Base-by-base conservation (phyloP, 306 rosid genomes). In the Fragaria nilgerrensis region DNA sequence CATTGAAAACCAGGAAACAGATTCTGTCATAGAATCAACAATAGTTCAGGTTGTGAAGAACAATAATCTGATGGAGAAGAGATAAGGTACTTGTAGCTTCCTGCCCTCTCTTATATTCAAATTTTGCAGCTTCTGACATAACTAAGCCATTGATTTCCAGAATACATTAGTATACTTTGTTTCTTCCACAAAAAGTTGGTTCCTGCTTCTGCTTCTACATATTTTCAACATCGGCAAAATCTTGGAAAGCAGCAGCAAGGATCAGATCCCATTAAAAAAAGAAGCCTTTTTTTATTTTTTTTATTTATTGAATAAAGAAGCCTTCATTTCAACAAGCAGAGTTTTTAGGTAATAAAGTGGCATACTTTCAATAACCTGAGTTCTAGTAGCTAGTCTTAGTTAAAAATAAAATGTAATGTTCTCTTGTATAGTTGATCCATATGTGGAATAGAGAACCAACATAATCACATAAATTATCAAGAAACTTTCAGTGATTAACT, bases 51-150 rank as follows among this genome's bases (percentile, higher is more conserved):
- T 73, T 84, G 47, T 56, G 48, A 23, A 13, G 45, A 47, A 66
- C 23, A 59, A 82, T 43, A 9, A 10, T 3, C 80, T 84, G 88
- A 78, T 49, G 68, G 83, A 82, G 70, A 84, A 75, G 70, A 84
- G 87, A 87, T 76, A 84, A 15, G 55, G 16, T 61, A 13, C 34
- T 64, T 63, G 8, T 65, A 50, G 74, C 13, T 68, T 39, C 69
- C 9, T 70, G 27, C 25, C 44, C 61, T 70, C 59, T 48, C 67
- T 45, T 78, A 32, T 70, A 16, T 32, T n/a, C 2, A 77, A 52
- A 4, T n/a, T 69, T 32, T 78, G 49, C 23, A 45, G 50, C 53
- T 45, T 32, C 20, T 32, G 70, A 58, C 11, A 44, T 39, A 39
- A 72, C 20, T 5, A 68, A 43, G 25, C 7, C 53, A 22, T 22